These are phyloP conservation scores for Lichenothelia convexa DNA, from an alignment of 495 filamentous ascomycete species.

Conservation along the genomic window DNA sequence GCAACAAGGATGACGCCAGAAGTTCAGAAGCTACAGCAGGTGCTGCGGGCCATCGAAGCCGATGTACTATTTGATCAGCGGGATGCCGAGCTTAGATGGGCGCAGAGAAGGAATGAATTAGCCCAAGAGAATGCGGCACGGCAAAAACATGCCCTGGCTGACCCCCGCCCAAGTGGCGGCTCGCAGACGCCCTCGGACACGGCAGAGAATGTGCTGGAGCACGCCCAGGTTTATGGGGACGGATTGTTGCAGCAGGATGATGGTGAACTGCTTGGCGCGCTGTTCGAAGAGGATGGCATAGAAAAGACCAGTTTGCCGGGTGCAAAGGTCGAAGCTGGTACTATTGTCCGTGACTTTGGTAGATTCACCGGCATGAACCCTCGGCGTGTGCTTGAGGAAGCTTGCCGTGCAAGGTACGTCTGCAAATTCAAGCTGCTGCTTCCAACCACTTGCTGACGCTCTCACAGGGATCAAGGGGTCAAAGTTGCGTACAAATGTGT, in stretches of 20 bases:
- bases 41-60: slow-evolving; percentile 56
- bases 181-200: background rate
- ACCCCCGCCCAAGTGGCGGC: background rate
- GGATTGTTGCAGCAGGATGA: slow-evolving; percentile 15
- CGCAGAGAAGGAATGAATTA: slow-evolving; percentile 42
- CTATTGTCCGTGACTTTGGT: slow-evolving; percentile 66
- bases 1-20: slow-evolving; percentile 16
- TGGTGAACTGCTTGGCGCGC: slow-evolving; percentile 44
- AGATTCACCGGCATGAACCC: slow-evolving; percentile 55
- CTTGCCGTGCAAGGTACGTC: slow-evolving; percentile 60
- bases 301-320: background rate
- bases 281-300: slow-evolving; percentile 35
- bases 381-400: slow-evolving; percentile 60
- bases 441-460: too few species aligned
- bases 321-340: slow-evolving; percentile 10
- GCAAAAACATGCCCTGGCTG: background rate
- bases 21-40: slow-evolving; percentile 43
- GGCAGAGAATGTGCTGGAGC: slow-evolving; percentile 26
- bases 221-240: background rate
- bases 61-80: slow-evolving; percentile 74
- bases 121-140: slow-evolving; percentile 33
- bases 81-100: slow-evolving; percentile 61
- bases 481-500: slow-evolving; percentile 46
- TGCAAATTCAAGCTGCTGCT: slow-evolving; percentile 1
- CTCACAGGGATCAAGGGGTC: slow-evolving; percentile 49